Evolutionary conservation across 139 green algal genomes (phyloP).

Genomic region (Closterium sp.): DNA sequence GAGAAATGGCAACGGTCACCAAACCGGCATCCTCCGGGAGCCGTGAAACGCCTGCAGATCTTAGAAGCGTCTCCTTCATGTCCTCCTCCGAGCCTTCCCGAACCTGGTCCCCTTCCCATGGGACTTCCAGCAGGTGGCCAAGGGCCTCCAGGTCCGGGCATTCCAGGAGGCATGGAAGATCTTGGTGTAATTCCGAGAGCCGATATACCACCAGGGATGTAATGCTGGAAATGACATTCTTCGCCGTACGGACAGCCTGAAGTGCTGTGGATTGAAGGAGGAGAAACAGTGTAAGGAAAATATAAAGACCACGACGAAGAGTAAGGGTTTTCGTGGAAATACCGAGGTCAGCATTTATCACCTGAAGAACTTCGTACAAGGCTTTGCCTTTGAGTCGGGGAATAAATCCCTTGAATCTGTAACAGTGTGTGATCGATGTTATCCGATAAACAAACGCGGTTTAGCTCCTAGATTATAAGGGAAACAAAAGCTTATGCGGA

Average conservation of each 20-base stretch:
- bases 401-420: constrained; percentile 27
- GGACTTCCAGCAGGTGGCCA: not conserved
- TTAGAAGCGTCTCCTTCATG: not conserved
- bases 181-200: not conserved
- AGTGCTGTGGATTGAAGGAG: constrained; percentile 29
- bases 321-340: not conserved
- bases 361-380: constrained; percentile 41
- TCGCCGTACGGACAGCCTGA: constrained; percentile 45
- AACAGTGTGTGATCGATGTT: not conserved
- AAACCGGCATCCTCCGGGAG: constrained; percentile 71
- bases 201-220: constrained; percentile 35
- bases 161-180: not conserved
- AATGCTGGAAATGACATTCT: constrained; percentile 42
- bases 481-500: not conserved
- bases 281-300: not conserved
- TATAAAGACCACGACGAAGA: not conserved
- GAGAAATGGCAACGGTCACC: constrained; percentile 93
- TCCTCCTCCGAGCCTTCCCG: not conserved
- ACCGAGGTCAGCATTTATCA: not conserved
- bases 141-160: not conserved
- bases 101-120: not conserved
- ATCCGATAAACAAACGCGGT: not conserved
- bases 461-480: not conserved
- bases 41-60: constrained; percentile 24
- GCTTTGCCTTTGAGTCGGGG: constrained; percentile 20